Evolutionary conservation across 225 moss, liverwort and hornwort species (phyloP), one percentile per base, ranked within the genome.

Genomic region (Polytrichum commune): DNA sequence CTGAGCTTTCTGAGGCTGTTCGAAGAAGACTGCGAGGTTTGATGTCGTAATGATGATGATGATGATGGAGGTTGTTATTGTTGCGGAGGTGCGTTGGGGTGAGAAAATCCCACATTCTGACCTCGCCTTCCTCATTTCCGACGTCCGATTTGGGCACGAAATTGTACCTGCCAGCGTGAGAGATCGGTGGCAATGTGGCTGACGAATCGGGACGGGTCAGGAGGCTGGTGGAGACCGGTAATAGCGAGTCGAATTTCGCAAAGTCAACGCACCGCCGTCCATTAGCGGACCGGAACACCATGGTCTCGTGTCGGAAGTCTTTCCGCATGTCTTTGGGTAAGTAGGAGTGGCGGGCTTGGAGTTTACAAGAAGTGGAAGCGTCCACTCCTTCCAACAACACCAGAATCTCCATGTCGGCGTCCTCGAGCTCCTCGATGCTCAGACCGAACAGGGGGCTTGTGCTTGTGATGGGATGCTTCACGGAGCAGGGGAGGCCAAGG

Each of bases 361-460:
- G 85, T 77, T 96, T 96, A 77, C 92, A 87, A 4, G 92, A 92
- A 8, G 96, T 96, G 23, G 96, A 96, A 1, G 96, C 93, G 71
- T 96, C 96, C 22, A 96, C 93, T 22, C 96, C 96, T 74, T 96
- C 96, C 73, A 96, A 76, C 62, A 96, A 65, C 35, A 93, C 96
- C 74, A 96, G 77, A 72, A 96, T 88, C 78, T 96, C 96, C 55
- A 90, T 88, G 69, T 96, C 96, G 13, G 89, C 89, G 24, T 88
- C 84, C 80, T 96, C 96, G 70, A 96, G 88, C 38, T 84, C 93
- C 61, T 79, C 57, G 25, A 92, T 62, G 26, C 89, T 84, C 79
- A 96, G 19, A 18, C 89, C 89, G 73, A 80, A 86, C 56, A 96
- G 65, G 9, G 96, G 96, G 55, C 96, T 96, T 10, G 92, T 87